Conservation (phyloP, 2,329 filamentous ascomycete genomes). For the Coniochaeta ligniaria region DNA sequence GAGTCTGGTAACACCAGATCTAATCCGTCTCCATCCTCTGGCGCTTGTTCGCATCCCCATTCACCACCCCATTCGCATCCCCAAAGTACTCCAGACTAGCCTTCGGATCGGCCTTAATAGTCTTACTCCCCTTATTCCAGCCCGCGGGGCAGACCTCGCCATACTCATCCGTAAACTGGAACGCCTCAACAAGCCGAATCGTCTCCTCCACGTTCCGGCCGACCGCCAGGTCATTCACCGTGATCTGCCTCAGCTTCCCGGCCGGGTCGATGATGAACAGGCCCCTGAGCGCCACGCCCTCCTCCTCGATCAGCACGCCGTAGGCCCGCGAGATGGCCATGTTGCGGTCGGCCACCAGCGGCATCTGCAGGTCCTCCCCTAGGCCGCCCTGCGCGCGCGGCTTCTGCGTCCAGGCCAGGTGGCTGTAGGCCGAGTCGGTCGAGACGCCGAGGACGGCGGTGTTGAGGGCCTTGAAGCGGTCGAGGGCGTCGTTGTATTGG, state of each 20-base stretch:
- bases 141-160: slow-evolving; percentile 62
- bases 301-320: slow-evolving; percentile 56
- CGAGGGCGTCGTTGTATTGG: slow-evolving; percentile 54
- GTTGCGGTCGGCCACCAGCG: slow-evolving; percentile 55
- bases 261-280: slow-evolving; percentile 61
- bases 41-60: too few species aligned
- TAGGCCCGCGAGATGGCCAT: slow-evolving; percentile 54
- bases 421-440: slow-evolving; percentile 53
- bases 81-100: slow-evolving; percentile 42
- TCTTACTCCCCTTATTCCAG: slow-evolving; percentile 38
- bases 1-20: too few species aligned
- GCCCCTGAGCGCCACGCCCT: slow-evolving; percentile 55
- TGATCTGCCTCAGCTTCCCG: slow-evolving; percentile 54
- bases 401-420: slow-evolving; percentile 51
- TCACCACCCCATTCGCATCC: too few species aligned
- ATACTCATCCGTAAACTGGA: slow-evolving; percentile 79
- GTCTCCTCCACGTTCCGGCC: slow-evolving; percentile 59
- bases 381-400: slow-evolving; percentile 55
- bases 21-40: too few species aligned
- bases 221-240: slow-evolving; percentile 58
- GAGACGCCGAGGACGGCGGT: slow-evolving; percentile 53
- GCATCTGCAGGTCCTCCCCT: slow-evolving; percentile 51
- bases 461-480: slow-evolving; percentile 51
- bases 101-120: slow-evolving; percentile 45
- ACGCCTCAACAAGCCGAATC: slow-evolving; percentile 60